A percentile compares a stretch with the other conserved stretches of the same genome.
Conservation (phyloP, 2,329 filamentous ascomycete genomes). For the Podosphaera aphanis region DNA sequence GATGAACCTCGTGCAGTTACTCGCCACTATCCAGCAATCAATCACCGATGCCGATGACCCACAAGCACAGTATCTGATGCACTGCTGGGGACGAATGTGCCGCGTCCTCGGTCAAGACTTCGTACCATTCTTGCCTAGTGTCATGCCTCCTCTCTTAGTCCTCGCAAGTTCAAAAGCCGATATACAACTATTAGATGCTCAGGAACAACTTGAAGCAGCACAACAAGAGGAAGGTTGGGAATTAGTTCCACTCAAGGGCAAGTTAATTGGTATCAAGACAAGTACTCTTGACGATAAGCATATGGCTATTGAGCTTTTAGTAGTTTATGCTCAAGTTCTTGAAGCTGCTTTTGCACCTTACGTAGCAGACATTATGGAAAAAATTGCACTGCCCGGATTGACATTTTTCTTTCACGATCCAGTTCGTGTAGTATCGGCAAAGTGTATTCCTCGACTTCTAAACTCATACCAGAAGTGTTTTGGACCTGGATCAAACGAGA, state of each 20-base stretch:
- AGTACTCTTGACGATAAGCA: slow-evolving; percentile 96
- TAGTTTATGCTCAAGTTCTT: slow-evolving; percentile 92
- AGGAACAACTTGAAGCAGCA: slow-evolving; percentile 77
- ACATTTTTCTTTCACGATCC: slow-evolving; percentile 99
- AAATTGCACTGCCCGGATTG: slow-evolving; percentile 78
- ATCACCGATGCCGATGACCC: slow-evolving; percentile 86
- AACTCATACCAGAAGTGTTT: slow-evolving; percentile 87
- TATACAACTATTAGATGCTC: slow-evolving; percentile 84
- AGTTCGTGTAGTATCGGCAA: slow-evolving; percentile 81
- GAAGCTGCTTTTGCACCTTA: slow-evolving; percentile 81
- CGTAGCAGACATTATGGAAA: slow-evolving; percentile 82
- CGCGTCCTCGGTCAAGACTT: slow-evolving; percentile 79
- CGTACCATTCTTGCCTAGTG: slow-evolving; percentile 70
- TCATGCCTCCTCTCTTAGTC: slow-evolving; percentile 83
- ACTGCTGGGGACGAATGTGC: slow-evolving; percentile 99
- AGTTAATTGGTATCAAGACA: slow-evolving; percentile 95
- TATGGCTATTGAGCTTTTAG: slow-evolving; percentile 95
- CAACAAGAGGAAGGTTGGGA: slow-evolving; percentile 96
- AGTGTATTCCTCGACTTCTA: slow-evolving; percentile 77
- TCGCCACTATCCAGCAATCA: slow-evolving; percentile 65
- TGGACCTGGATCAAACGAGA: slow-evolving; percentile 54
- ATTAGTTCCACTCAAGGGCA: slow-evolving; percentile 84
- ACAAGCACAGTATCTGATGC: slow-evolving; percentile 87
- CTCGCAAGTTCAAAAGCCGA: slow-evolving; percentile 89
- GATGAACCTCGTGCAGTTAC: slow-evolving; percentile 61